These are phyloP conservation scores for Zygotorulaspora chibaensis DNA, from an alignment of 805 yeast species.

Conservation along the genomic window DNA sequence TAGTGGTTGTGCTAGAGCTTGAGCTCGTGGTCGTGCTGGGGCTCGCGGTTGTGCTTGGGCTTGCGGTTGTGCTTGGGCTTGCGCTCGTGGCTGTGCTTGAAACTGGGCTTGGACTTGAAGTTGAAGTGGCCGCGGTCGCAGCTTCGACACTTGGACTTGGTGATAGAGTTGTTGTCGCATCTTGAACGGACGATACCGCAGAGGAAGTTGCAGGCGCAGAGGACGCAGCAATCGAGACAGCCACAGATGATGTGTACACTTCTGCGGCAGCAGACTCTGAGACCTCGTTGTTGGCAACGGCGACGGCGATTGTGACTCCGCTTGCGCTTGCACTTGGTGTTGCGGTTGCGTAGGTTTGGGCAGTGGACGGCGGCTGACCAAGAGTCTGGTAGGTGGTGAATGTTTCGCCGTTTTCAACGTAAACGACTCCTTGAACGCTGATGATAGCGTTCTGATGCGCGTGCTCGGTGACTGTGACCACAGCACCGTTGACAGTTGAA, in stretches of 20 bases:
- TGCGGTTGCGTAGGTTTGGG: slow-evolving; percentile 1
- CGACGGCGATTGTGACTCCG: slow-evolving; percentile 44
- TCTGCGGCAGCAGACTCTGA: slow-evolving; percentile 5
- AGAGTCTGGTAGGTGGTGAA: slow-evolving; percentile 23
- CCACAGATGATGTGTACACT: slow-evolving; percentile 3
- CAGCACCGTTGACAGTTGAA: slow-evolving; percentile 23
- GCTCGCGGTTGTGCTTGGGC: neutral
- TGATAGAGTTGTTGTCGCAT: slow-evolving; percentile 5
- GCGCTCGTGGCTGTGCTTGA: too few relatives aligned
- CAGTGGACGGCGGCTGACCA: slow-evolving; percentile 12
- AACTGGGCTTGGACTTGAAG: neutral
- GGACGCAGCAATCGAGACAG: slow-evolving; percentile 5
- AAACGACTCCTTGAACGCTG: slow-evolving; percentile 28
- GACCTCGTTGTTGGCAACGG: slow-evolving; percentile 27
- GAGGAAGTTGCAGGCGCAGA: slow-evolving; percentile 8
- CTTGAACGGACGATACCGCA: slow-evolving; percentile 5
- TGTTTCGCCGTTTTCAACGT: slow-evolving; percentile 25
- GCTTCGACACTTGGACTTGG: slow-evolving; percentile 4
- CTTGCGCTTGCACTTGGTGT: slow-evolving; percentile 13
- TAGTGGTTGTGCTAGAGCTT: slow-evolving; percentile 9
- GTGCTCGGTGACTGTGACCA: slow-evolving; percentile 31
- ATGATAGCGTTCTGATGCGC: slow-evolving; percentile 23
- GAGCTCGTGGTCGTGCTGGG: slow-evolving; percentile 6
- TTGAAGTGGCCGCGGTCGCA: slow-evolving; percentile 3
- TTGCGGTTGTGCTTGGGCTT: neutral